Evolutionary conservation across 2,329 filamentous ascomycete genomes (phyloP).

Genomic region (Daldinia sp.): DNA sequence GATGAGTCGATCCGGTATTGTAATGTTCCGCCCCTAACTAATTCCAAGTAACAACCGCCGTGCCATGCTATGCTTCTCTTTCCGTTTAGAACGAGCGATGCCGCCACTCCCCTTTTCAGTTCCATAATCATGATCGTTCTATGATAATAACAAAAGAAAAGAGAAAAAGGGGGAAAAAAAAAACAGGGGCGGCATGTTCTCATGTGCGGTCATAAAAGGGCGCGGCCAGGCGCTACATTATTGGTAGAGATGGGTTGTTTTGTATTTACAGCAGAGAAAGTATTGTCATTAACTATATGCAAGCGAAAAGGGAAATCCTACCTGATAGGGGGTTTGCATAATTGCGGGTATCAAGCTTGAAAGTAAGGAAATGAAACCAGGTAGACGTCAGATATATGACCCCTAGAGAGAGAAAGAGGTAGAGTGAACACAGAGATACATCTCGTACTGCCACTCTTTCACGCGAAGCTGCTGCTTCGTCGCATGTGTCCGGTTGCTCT

Average conservation of each 20-base stretch:
- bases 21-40: neutral
- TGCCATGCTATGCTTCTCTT: neutral
- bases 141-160: too few relatives aligned
- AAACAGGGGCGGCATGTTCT: slow-evolving; percentile 5
- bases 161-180: too few relatives aligned
- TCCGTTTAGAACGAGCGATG: neutral
- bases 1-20: neutral
- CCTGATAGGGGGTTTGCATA: too few relatives aligned
- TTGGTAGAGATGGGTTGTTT: too few relatives aligned
- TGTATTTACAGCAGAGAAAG: slow-evolving; percentile 12
- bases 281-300: slow-evolving; percentile 21
- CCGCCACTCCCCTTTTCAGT: neutral
- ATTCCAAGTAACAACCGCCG: neutral
- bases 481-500: slow-evolving; percentile 42
- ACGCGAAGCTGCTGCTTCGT: slow-evolving; percentile 20
- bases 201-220: slow-evolving; percentile 3
- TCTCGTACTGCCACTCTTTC: neutral
- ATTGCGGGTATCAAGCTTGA: slow-evolving; percentile 16
- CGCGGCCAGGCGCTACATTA: slow-evolving; percentile 13
- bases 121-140: too few relatives aligned
- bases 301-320: slow-evolving; percentile 1
- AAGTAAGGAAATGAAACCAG: neutral
- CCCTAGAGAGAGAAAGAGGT: neutral
- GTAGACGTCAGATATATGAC: neutral
- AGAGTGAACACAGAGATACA: too few relatives aligned